Evolutionary conservation across 164 flowering plant genomes (phyloP).

Genomic region (Vitis rupestris): DNA sequence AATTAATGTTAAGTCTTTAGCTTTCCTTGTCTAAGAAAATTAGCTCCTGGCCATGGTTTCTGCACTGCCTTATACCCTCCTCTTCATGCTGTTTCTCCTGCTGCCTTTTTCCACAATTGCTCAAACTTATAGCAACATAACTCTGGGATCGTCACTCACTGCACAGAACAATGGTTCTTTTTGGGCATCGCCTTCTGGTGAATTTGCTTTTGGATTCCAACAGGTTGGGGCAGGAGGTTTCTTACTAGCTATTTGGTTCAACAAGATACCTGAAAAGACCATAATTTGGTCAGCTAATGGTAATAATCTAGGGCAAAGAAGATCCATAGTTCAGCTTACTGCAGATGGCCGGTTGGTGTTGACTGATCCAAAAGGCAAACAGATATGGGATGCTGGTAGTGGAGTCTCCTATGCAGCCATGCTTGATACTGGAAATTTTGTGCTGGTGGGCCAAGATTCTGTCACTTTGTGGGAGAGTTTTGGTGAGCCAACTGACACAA

Average conservation of each 20-base stretch:
- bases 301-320: conserved; percentile 16
- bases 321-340: conserved; percentile 25
- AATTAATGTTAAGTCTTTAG: too few species aligned
- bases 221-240: conserved; percentile 11
- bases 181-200: conserved; percentile 36
- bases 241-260: conserved; percentile 38
- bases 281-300: conserved; percentile 32
- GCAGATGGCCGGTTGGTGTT: conserved; percentile 26
- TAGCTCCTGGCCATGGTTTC: neutral
- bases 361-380: conserved; percentile 18
- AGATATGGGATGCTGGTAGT: conserved; percentile 16
- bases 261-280: conserved; percentile 31
- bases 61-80: neutral
- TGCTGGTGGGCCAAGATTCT: conserved; percentile 7
- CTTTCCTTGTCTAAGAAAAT: too few species aligned
- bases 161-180: conserved; percentile 8
- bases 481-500: conserved; percentile 33
- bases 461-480: conserved; percentile 35
- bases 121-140: conserved; percentile 5
- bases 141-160: conserved; percentile 14
- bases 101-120: conserved; percentile 1
- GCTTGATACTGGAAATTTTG: conserved; percentile 45
- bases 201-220: conserved; percentile 44
- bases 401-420: conserved; percentile 21
- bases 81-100: neutral